Evolutionary conservation across 2,329 filamentous ascomycete species (phyloP).

Genomic region (Colletotrichum truncatum): DNA sequence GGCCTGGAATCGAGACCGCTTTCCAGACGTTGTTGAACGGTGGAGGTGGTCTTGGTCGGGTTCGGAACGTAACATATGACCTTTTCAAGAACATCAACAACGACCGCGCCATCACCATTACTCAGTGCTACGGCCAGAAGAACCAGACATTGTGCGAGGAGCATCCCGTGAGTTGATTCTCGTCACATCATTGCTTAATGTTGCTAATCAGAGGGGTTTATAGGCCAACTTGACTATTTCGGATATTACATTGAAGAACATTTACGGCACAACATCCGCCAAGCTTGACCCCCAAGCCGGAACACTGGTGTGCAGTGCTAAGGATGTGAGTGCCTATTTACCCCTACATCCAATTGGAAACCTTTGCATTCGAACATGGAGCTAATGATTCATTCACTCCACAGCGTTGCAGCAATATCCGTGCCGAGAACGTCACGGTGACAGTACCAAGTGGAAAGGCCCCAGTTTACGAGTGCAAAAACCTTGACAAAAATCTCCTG

Average conservation of each 20-base stretch:
- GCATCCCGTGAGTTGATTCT: conserved; percentile 28
- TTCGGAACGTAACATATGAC: conserved; percentile 71
- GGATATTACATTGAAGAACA: conserved; percentile 38
- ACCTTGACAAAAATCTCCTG: conserved; percentile 38
- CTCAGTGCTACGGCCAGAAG: conserved; percentile 65
- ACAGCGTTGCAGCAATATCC: conserved; percentile 55
- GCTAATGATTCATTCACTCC: too few species aligned
- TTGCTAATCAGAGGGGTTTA: background rate
- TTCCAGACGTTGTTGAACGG: conserved; percentile 67
- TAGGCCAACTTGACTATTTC: conserved; percentile 35
- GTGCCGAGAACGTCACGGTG: conserved; percentile 54
- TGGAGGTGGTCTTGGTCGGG: conserved; percentile 63
- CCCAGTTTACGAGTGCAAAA: conserved; percentile 53
- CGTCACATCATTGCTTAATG: rapidly evolving
- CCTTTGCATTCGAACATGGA: too few species aligned
- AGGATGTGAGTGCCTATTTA: conserved; percentile 35
- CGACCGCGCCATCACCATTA: conserved; percentile 69
- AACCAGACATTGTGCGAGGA: conserved; percentile 44
- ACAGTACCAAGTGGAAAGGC: conserved; percentile 54
- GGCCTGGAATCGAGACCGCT: conserved; percentile 61
- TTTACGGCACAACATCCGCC: conserved; percentile 39
- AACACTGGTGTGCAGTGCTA: conserved; percentile 39
- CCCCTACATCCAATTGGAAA: background rate
- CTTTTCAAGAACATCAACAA: conserved; percentile 65
- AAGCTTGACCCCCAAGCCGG: conserved; percentile 41